These are phyloP conservation scores for Solanum habrochaites DNA, from an alignment of 257 asterid genomes.

Conservation along the genomic window DNA sequence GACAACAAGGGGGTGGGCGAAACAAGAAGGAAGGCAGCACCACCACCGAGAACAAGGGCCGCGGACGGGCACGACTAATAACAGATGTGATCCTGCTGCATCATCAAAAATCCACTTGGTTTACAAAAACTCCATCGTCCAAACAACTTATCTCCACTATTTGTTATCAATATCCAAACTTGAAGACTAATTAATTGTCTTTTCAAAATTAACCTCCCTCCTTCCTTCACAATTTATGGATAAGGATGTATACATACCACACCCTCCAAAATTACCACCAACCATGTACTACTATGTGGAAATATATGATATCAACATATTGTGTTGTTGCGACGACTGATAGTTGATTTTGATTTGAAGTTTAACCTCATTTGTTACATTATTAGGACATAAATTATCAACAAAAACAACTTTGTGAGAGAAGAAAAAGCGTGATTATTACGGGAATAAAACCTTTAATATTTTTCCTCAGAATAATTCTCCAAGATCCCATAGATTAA, in stretches of 20 bases:
- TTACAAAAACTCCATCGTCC: too few relatives aligned
- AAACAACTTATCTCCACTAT: background rate
- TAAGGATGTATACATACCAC: background rate
- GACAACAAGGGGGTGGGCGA: too few relatives aligned
- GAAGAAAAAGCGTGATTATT: conserved; percentile 12
- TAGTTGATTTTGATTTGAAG: background rate
- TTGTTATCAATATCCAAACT: background rate
- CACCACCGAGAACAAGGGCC: too few relatives aligned
- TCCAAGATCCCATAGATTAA: too few relatives aligned
- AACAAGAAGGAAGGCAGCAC: background rate
- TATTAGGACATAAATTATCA: background rate
- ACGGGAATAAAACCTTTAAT: background rate
- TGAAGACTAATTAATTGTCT: too few relatives aligned
- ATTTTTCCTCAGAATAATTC: too few relatives aligned
- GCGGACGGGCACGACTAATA: too few relatives aligned
- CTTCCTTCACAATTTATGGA: background rate
- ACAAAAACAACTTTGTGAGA: background rate
- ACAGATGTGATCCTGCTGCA: too few relatives aligned
- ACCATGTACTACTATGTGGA: background rate
- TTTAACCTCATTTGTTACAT: background rate
- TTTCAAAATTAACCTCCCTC: too few relatives aligned
- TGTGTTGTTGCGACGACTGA: background rate
- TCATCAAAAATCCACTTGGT: too few relatives aligned
- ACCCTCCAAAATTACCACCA: too few relatives aligned
- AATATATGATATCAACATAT: background rate